Evolutionary conservation across 345 rosid species (phyloP), one percentile per base, ranked within the genome.

Genomic region (Firmiana major): DNA sequence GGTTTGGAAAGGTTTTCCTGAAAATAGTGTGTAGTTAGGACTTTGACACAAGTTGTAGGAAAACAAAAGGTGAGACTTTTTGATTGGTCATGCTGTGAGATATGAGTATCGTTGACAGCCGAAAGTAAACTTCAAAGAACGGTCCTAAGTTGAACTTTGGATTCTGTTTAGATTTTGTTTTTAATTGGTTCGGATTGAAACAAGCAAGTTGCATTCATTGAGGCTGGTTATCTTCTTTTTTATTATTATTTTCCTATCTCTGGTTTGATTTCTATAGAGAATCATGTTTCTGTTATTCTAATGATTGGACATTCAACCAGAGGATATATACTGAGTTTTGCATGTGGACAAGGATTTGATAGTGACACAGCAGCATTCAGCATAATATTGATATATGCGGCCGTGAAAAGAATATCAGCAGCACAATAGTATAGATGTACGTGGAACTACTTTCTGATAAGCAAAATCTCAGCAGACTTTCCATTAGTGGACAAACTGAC

Each of bases 31-130:
- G 53, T 45, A 22, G 36, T 2, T 10, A 7, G 17, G 77, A 73
- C 73, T 49, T 49, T n/a, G 77, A 78, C 24, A 73, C 51, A 58
- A 43, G 9, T 9, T 28, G 24, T 53, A 40, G 57, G 9, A 79
- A 34, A 34, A 45, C 40, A 31, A 79, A 79, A 57, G 62, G 24
- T 15, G 43, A 45, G n/a, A 16, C 68, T 46, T 53, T 53, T 57
- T 53, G n/a, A 55, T 16, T 55, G 58, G 26, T 70, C 34, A 53
- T 9, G 5, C 45, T n/a, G 36, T 26, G 62, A 2, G 53, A 42
- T 53, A 62, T 66, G 48, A 36, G 26, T 24, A n/a, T 55, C 12
- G 13, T 64, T 38, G 24, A 38, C 48, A 15, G 40, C 22, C 12
- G 0, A 4, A 15, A 48, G 73, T 69, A 40, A 48, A 48, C 13